Conservation (phyloP, 306 rosid genomes). For the Fragaria ananassa region DNA sequence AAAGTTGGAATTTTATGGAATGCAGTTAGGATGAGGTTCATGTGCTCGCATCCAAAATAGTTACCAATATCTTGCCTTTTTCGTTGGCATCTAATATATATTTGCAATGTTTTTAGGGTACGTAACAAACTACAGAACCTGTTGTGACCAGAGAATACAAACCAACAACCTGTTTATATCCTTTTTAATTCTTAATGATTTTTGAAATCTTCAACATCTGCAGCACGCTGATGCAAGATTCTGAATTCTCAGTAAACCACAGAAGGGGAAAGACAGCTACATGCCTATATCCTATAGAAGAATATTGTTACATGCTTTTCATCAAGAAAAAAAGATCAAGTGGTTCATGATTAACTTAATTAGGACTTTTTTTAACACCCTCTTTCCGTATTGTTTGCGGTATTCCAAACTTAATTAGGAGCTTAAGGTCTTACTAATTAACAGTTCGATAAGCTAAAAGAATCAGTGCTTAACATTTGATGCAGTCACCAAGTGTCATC, state of each 20-base stretch:
- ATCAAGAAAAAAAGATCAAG: too few species aligned
- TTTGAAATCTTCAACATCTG: neutral
- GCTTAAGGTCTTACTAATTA: neutral
- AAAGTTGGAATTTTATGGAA: neutral
- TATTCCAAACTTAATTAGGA: neutral
- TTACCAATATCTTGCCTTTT: neutral
- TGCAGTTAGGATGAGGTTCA: neutral
- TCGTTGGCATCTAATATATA: neutral
- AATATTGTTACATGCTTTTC: too few species aligned
- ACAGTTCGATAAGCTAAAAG: neutral
- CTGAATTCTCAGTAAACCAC: neutral
- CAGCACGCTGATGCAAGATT: neutral
- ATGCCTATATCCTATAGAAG: too few species aligned
- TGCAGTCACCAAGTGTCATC: slow-evolving; percentile 10
- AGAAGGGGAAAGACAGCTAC: neutral
- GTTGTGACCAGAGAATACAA: neutral
- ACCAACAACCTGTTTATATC: slow-evolving; percentile 5
- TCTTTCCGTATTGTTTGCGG: too few species aligned
- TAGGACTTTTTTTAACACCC: neutral
- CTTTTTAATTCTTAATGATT: neutral
- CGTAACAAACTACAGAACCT: neutral
- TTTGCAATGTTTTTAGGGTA: neutral
- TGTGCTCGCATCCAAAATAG: neutral
- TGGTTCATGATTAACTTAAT: neutral
- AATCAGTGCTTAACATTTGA: neutral